phyloP scores from a whole-genome alignment of 2,329 filamentous ascomycete species.

The Paracorniculantispora psalliotae region DNA sequence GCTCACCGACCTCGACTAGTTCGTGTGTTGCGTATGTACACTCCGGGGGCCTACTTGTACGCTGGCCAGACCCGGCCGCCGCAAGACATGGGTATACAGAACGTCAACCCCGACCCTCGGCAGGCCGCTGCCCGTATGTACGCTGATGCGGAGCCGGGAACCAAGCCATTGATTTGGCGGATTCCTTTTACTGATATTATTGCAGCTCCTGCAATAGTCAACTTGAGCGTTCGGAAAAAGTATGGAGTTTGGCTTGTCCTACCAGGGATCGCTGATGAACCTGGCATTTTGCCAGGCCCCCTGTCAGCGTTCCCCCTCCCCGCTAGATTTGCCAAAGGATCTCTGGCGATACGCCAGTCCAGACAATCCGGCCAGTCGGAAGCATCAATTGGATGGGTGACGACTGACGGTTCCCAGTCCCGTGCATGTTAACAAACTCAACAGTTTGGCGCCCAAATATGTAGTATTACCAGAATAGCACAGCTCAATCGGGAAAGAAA shows the following conservation, averaged over 20 bases:
- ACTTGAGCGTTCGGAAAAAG: not conserved
- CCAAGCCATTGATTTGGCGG: not conserved
- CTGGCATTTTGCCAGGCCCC: not conserved
- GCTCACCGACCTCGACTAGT: constrained; percentile 12
- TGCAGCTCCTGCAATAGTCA: not conserved
- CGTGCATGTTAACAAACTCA: not conserved
- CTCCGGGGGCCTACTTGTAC: not conserved
- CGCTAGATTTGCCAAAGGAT: constrained; percentile 12
- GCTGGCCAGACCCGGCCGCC: constrained; percentile 4
- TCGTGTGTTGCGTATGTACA: not conserved
- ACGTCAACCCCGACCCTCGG: constrained; percentile 9
- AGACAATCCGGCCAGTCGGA: constrained; percentile 13
- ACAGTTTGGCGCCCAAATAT: not conserved
- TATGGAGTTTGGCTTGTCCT: constrained; percentile 3
- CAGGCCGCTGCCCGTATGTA: not conserved
- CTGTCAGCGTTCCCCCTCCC: constrained; percentile 2
- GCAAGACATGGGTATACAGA: constrained; percentile 2
- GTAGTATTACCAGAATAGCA: not conserved
- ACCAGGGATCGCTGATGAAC: not conserved
- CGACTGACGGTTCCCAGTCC: not conserved
- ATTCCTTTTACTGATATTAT: constrained; percentile 2
- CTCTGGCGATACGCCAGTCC: constrained; percentile 15
- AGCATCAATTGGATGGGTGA: constrained; percentile 1
- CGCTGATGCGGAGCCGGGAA: not conserved
- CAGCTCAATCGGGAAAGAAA: not conserved